Percentiles rank a stretch among this genome's conserved stretches.
These are phyloP conservation scores for Pseudocercospora macadamiae DNA, from an alignment of 2,329 filamentous ascomycete genomes.

Conservation along the genomic window DNA sequence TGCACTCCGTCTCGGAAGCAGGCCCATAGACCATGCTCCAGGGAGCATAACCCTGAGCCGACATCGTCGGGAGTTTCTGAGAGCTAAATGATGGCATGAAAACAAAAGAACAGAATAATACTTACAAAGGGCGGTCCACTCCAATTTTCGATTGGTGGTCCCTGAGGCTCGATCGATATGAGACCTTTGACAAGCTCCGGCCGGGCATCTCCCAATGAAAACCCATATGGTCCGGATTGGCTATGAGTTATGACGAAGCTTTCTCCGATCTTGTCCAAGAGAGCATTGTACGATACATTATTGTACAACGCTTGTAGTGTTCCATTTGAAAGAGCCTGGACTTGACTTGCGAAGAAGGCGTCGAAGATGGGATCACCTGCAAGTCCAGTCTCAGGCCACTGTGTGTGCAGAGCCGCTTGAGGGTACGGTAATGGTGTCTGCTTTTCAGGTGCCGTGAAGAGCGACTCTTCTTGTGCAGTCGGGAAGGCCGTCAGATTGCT, in stretches of 20 bases:
- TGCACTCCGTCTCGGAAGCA: too few species aligned
- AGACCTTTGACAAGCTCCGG: constrained; percentile 54
- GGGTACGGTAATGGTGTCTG: constrained; percentile 36
- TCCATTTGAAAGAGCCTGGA: constrained; percentile 42
- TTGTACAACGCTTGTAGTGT: constrained; percentile 36
- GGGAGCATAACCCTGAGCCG: too few species aligned
- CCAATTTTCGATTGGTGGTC: constrained; percentile 52
- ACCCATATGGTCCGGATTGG: constrained; percentile 51
- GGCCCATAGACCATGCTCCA: too few species aligned
- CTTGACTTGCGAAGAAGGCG: constrained; percentile 50
- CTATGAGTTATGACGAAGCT: constrained; percentile 56
- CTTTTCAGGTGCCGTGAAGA: constrained; percentile 41
- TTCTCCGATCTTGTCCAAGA: constrained; percentile 49
- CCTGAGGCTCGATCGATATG: constrained; percentile 57
- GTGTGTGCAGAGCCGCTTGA: constrained; percentile 47
- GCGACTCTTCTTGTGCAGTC: constrained; percentile 36
- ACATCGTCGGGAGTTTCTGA: too few species aligned
- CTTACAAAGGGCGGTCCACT: constrained; percentile 19
- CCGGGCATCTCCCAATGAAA: constrained; percentile 52
- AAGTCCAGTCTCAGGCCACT: constrained; percentile 45
- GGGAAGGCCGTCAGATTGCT: constrained; percentile 22
- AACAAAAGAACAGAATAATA: background rate
- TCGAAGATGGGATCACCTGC: constrained; percentile 54
- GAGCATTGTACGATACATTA: constrained; percentile 28
- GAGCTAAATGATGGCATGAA: too few species aligned